These are phyloP conservation scores for Mallotus nudiflorus DNA, from an alignment of 345 rosid species.

Conservation along the genomic window DNA sequence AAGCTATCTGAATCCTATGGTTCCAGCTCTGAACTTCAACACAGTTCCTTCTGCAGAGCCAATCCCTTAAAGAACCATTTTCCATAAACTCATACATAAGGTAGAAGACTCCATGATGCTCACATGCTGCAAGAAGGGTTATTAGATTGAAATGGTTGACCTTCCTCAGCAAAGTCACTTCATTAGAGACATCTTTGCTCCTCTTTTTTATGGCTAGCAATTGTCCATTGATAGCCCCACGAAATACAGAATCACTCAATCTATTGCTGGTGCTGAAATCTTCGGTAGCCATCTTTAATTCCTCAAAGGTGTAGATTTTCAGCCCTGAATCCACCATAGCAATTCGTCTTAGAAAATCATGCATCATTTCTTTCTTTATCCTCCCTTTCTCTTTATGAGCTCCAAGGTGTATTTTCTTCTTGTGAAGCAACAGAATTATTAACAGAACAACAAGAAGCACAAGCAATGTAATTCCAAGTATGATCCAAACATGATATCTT, in stretches of 20 bases:
- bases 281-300: constrained; percentile 33
- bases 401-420: not conserved
- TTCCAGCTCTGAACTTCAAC: constrained; percentile 28
- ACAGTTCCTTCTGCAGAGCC: constrained; percentile 24
- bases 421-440: not conserved
- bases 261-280: constrained; percentile 30
- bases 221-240: constrained; percentile 30
- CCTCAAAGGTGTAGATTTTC: constrained; percentile 39
- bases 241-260: constrained; percentile 36
- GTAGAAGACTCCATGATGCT: constrained; percentile 32
- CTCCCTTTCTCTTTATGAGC: not conserved
- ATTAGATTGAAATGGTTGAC: constrained; percentile 48
- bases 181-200: constrained; percentile 36
- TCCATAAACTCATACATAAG: constrained; percentile 44
- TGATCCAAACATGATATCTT: not conserved
- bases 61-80: constrained; percentile 42
- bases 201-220: constrained; percentile 33
- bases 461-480: constrained; percentile 1
- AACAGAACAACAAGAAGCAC: constrained; percentile 7
- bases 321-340: constrained; percentile 28
- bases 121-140: constrained; percentile 36
- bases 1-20: constrained; percentile 41
- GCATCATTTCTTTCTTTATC: constrained; percentile 13
- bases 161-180: constrained; percentile 41
- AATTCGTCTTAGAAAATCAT: constrained; percentile 25